phyloP scores from a whole-genome alignment of 495 filamentous ascomycete species.

The Podospora pseudopauciseta region DNA sequence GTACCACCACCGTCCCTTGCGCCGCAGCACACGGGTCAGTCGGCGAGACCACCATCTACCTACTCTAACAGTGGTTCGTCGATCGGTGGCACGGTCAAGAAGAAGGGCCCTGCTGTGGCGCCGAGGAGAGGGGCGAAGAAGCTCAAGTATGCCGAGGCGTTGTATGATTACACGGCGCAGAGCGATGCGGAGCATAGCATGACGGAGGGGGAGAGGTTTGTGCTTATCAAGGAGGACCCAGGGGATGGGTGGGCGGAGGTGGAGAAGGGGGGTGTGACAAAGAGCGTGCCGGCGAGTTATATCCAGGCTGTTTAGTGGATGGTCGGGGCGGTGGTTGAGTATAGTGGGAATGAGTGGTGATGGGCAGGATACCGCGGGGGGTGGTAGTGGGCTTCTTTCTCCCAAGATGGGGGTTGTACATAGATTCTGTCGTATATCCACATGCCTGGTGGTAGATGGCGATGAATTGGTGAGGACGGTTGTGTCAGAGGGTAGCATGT shows the following conservation, averaged over 20 bases:
- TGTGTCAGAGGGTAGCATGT: not conserved
- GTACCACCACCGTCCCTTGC: constrained; percentile 54
- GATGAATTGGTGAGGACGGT: not conserved
- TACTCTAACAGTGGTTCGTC: constrained; percentile 82
- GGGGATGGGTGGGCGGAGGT: constrained; percentile 98
- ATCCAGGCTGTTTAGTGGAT: constrained; percentile 63
- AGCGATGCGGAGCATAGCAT: constrained; percentile 87
- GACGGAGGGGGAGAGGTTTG: constrained; percentile 86
- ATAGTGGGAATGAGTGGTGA: not conserved
- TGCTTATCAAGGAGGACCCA: constrained; percentile 74
- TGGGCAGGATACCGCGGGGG: not conserved
- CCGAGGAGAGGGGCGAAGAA: constrained; percentile 92
- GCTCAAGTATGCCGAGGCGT: constrained; percentile 85
- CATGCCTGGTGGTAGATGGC: not conserved
- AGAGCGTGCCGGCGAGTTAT: constrained; percentile 92
- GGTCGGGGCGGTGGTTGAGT: not conserved
- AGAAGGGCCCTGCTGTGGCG: constrained; percentile 89
- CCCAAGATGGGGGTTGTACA: not conserved
- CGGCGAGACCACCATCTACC: constrained; percentile 55
- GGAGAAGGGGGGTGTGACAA: constrained; percentile 83
- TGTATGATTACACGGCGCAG: constrained; percentile 87
- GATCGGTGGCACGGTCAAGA: constrained; percentile 64
- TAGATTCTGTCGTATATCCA: not conserved
- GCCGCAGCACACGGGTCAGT: constrained; percentile 51
- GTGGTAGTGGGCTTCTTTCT: not conserved